Base-by-base conservation (phyloP, 176 grass and related monocot species). In the Phoenix roebelenii region DNA sequence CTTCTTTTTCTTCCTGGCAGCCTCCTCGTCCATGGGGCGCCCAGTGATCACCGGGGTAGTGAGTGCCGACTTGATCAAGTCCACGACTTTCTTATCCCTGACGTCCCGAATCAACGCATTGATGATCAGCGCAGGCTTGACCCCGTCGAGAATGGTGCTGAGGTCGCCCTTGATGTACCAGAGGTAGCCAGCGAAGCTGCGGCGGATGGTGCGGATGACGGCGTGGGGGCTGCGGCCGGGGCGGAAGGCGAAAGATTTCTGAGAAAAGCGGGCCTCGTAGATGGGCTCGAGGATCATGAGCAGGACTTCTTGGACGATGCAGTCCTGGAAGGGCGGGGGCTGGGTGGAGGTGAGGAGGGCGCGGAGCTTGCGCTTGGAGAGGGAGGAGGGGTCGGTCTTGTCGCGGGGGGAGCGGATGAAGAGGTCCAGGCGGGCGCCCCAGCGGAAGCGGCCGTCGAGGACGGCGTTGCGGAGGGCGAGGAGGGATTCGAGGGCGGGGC, bases 291-390 rank as follows among this genome's bases (percentile, higher is more conserved):
- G 87, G 48, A 97, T 82, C 20, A 97, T 81, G n/a, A 97, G 68
- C 3, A 97, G 79, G 50, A 97, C 76, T 76, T 97, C 87, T 59
- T 97, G 84, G 70, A 97, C 83, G 51, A 97, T 66, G 66, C 81
- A 80, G 78, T 97, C 92, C 68, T 97, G 92, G 74, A 97, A 97
- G 2, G 87, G 80, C 0, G 77, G 25, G 6, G 87, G 92, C 3
- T 81, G 77, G 0, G 92, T 72, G 59, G 87, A 83, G 20, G 86
- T 74, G 55, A 97, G 75, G 51, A 97, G 84, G 54, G 59, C 75
- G 51, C 88, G 84, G 61, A 97, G 87, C 87, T 97, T 97, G 57
- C 92, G 80, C 80, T 97, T 97, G 63, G 92, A 97, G 65, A 97
- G 84, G 19, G 87, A 70, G 59, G 72, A 16, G 3, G 77, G 87